These are phyloP conservation scores for Delitschia confertaspora DNA, from an alignment of 495 filamentous ascomycete genomes.

Conservation along the genomic window DNA sequence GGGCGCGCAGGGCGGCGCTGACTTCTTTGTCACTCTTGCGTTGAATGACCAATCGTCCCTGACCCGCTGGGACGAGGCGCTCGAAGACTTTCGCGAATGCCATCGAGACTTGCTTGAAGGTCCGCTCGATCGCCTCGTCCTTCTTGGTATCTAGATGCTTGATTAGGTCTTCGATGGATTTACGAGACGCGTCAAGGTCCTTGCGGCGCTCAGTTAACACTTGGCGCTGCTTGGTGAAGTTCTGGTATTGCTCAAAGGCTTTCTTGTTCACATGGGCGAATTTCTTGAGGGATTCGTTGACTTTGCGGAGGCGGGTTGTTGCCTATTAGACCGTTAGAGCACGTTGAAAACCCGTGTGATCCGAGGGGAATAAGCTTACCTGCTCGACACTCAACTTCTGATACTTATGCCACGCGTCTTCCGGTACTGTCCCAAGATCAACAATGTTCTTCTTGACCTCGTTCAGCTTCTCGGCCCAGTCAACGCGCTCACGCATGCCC, in stretches of 20 bases:
- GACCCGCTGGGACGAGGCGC: conserved; percentile 86
- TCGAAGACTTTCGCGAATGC: conserved; percentile 91
- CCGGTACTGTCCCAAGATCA: conserved; percentile 85
- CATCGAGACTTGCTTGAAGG: conserved; percentile 92
- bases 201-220: conserved; percentile 67
- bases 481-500: conserved; percentile 74
- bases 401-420: conserved; percentile 90
- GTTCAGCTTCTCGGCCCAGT: conserved; percentile 61
- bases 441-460: conserved; percentile 83
- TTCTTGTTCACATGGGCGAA: conserved; percentile 99
- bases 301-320: conserved; percentile 78
- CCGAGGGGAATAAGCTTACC: conserved; percentile 32
- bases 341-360: conserved; percentile 10
- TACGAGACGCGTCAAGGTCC: conserved; percentile 75
- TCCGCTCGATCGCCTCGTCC: conserved; percentile 91
- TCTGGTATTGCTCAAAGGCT: conserved; percentile 97
- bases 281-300: conserved; percentile 89
- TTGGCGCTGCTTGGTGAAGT: conserved; percentile 85
- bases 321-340: conserved; percentile 49
- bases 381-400: conserved; percentile 67
- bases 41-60: conserved; percentile 87
- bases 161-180: conserved; percentile 84
- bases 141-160: conserved; percentile 87
- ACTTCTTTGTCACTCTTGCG: conserved; percentile 67
- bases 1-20: conserved; percentile 23